Percentiles rank a stretch among this genome's conserved stretches.
phyloP scores from a whole-genome alignment of 73 alveolate species.

The Tetrahymena malaccensis region DNA sequence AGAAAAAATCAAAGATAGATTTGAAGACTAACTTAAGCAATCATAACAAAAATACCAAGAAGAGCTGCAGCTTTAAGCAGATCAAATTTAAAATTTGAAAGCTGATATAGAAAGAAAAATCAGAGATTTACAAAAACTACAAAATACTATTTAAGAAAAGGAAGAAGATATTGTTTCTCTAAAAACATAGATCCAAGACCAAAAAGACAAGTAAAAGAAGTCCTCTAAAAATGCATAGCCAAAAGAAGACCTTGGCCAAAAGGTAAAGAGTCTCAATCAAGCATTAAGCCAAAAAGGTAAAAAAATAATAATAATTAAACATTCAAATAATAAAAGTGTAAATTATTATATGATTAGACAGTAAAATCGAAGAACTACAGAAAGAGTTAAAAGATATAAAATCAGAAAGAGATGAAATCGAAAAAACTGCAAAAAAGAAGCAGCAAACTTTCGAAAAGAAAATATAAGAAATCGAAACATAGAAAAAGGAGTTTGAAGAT shows the following conservation, averaged over 20 bases:
- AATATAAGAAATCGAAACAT: neutral
- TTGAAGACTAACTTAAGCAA: neutral
- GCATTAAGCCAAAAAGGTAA: neutral
- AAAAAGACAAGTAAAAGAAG: neutral
- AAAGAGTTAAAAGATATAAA: neutral
- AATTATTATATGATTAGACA: neutral
- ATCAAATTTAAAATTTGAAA: neutral
- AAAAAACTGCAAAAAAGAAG: neutral
- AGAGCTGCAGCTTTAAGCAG: neutral
- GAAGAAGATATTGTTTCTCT: neutral
- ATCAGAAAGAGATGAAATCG: neutral
- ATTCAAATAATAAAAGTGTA: too few relatives aligned
- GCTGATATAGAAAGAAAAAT: neutral
- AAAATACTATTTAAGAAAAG: neutral
- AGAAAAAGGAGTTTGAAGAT: neutral
- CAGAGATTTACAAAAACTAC: neutral
- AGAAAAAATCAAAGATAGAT: neutral
- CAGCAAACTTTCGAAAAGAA: neutral
- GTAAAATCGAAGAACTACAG: neutral
- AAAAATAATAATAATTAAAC: too few relatives aligned
- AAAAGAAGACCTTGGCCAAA: neutral
- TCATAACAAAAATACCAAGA: neutral
- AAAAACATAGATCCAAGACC: neutral
- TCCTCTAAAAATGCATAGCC: neutral
- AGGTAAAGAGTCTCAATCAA: neutral